Evolutionary conservation across 192 early-diverging fungal species (phyloP).

Genomic region (Backusella tarrabulga): DNA sequence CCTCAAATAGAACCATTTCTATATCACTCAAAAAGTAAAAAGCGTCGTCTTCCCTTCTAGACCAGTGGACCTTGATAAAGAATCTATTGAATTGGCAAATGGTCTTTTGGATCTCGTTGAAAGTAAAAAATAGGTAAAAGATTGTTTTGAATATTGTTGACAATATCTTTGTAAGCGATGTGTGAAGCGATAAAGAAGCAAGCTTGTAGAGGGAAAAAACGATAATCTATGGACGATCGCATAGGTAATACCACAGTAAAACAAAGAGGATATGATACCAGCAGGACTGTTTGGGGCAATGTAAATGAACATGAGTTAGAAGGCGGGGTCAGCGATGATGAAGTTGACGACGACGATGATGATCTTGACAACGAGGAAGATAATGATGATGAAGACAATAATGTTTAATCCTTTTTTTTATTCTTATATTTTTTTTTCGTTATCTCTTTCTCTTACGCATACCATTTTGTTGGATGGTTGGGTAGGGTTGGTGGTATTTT

Average conservation of each 20-base stretch:
- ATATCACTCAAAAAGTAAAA: constrained; percentile 7
- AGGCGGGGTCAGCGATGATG: neutral
- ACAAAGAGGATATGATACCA: neutral
- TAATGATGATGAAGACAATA: constrained; percentile 3
- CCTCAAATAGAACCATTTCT: neutral
- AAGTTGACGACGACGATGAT: neutral
- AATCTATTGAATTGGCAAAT: constrained; percentile 11
- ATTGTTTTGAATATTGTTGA: constrained; percentile 16
- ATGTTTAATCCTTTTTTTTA: constrained; percentile 7
- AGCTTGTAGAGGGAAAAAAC: too few species aligned
- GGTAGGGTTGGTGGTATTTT: neutral
- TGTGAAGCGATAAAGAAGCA: constrained; percentile 9
- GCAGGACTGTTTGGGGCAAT: constrained; percentile 1
- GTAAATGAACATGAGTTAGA: neutral
- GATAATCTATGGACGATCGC: too few species aligned
- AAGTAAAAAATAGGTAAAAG: constrained; percentile 13
- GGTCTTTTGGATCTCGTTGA: constrained; percentile 16
- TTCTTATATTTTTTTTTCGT: constrained; percentile 2
- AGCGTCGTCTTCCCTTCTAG: neutral
- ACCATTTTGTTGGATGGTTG: neutral
- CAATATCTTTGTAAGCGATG: constrained; percentile 8
- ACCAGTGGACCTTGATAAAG: neutral
- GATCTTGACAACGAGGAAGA: neutral
- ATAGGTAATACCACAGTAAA: neutral
- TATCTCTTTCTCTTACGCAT: constrained; percentile 1